Evolutionary conservation across 257 asterid genomes (phyloP).

Genomic region (Knoxia roxburghii): DNA sequence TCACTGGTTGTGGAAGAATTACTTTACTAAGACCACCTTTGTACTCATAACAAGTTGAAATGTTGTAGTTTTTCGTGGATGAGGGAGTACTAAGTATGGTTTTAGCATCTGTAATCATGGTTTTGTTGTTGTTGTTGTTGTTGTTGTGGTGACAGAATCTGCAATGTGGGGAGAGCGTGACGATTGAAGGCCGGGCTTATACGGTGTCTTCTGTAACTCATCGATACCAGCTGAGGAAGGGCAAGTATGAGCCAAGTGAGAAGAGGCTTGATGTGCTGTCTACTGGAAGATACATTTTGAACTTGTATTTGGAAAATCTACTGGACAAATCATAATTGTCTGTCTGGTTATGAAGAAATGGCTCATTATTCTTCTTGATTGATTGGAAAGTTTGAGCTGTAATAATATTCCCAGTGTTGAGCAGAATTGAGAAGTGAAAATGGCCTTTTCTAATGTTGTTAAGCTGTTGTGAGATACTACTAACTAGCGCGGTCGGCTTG

Average conservation of each 20-base stretch:
- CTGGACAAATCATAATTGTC: conserved; percentile 55
- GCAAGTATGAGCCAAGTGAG: conserved; percentile 89
- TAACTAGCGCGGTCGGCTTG: too few species aligned
- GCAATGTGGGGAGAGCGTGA: conserved; percentile 88
- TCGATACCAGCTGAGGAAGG: conserved; percentile 90
- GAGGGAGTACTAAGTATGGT: too few species aligned
- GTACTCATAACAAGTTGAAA: too few species aligned
- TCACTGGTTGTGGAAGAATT: not conserved
- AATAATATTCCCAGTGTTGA: too few species aligned
- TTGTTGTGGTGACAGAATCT: conserved; percentile 45
- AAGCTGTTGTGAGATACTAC: too few species aligned
- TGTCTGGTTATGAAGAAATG: too few species aligned
- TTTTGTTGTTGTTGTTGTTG: conserved; percentile 3
- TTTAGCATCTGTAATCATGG: not conserved
- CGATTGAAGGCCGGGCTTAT: conserved; percentile 78
- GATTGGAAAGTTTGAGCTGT: too few species aligned
- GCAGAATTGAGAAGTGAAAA: too few species aligned
- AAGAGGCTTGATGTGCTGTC: conserved; percentile 86
- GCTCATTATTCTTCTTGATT: too few species aligned
- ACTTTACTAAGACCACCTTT: too few species aligned
- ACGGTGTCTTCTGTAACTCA: conserved; percentile 83
- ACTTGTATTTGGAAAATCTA: conserved; percentile 73
- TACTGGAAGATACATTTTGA: conserved; percentile 77
- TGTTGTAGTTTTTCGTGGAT: too few species aligned
- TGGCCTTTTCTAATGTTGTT: too few species aligned